Evolutionary conservation across 78 protist species (phyloP).

Genomic region (Dictyostelium citrinum): DNA sequence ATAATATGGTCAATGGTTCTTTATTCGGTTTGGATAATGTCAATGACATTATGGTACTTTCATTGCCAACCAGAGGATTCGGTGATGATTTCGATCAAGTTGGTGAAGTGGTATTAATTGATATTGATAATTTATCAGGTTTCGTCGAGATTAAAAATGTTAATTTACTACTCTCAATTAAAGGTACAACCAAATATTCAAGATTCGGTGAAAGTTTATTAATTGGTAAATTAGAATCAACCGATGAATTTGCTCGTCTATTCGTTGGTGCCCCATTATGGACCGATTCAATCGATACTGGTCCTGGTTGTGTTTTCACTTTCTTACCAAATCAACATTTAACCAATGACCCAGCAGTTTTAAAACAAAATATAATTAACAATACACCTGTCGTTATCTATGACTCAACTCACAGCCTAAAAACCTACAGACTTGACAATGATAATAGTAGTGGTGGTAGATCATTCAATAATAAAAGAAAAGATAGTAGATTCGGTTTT

Average conservation of each 20-base stretch:
- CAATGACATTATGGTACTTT: neutral
- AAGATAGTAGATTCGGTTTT: slow-evolving; percentile 61
- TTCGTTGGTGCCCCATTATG: slow-evolving; percentile 60
- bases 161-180: neutral
- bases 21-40: neutral
- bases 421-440: neutral
- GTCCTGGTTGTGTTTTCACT: slow-evolving; percentile 34
- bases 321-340: neutral
- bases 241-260: neutral
- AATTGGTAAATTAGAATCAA: neutral
- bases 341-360: neutral
- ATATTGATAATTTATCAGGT: neutral
- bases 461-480: slow-evolving; percentile 4
- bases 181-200: neutral
- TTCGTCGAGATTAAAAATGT: neutral
- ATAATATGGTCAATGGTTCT: neutral
- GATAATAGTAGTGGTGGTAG: neutral
- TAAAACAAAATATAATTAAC: neutral
- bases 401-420: neutral
- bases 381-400: neutral
- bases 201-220: slow-evolving; percentile 35
- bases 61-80: slow-evolving; percentile 25
- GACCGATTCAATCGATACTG: slow-evolving; percentile 33
- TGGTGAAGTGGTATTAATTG: slow-evolving; percentile 35
- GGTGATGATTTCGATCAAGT: slow-evolving; percentile 27